phyloP scores from a whole-genome alignment of 768 basidiomycete genomes.

The Crepidotus variabilis region DNA sequence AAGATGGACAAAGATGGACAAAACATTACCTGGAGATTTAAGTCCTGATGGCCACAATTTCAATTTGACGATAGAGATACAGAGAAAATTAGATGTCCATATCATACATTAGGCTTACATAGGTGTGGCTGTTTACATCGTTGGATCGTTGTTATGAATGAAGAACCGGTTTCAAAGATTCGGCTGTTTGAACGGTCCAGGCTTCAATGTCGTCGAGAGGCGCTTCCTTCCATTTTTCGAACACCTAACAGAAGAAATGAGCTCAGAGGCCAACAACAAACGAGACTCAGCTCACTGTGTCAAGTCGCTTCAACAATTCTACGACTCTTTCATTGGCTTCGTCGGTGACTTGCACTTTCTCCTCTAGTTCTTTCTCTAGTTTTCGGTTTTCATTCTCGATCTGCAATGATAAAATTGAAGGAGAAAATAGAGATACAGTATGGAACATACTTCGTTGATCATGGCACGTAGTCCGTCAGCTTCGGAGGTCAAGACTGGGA shows the following conservation, averaged over 20 bases:
- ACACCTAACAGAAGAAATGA: constrained; percentile 30
- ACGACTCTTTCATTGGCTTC: constrained; percentile 42
- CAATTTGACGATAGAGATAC: too few relatives aligned
- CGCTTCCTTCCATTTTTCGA: constrained; percentile 48
- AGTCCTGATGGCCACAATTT: too few relatives aligned
- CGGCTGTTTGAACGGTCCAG: constrained; percentile 48
- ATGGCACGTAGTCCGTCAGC: constrained; percentile 33
- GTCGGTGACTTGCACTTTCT: constrained; percentile 40
- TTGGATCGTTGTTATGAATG: constrained; percentile 15
- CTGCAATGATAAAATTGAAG: constrained; percentile 28
- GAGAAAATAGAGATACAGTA: not conserved
- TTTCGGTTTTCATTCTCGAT: constrained; percentile 52
- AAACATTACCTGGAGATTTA: too few relatives aligned
- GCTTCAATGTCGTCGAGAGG: constrained; percentile 63
- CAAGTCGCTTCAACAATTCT: constrained; percentile 48
- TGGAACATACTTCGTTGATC: constrained; percentile 32
- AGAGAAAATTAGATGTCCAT: not conserved
- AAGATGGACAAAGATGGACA: too few relatives aligned
- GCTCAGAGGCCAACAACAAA: not conserved
- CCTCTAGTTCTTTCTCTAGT: constrained; percentile 45
- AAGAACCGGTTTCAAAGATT: constrained; percentile 31
- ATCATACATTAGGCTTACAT: not conserved
- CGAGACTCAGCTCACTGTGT: constrained; percentile 36
- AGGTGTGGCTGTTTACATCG: not conserved
- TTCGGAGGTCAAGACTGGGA: constrained; percentile 53